Percentiles rank a stretch among this genome's conserved stretches.
These are phyloP conservation scores for Podospora sp. DNA, from an alignment of 495 filamentous ascomycete species.

Conservation along the genomic window DNA sequence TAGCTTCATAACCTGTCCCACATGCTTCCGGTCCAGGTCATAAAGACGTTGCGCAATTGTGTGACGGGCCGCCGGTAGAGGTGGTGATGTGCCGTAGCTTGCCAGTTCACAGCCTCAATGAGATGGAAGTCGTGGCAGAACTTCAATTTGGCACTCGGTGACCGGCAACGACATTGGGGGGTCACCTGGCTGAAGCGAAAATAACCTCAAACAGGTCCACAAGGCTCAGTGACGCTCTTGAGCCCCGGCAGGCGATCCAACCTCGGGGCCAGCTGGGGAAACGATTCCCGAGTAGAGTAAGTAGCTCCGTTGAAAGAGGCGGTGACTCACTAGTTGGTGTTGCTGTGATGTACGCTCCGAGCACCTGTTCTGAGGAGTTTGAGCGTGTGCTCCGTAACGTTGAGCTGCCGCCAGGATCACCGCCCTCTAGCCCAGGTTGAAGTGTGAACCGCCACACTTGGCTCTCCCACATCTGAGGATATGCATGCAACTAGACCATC, in stretches of 20 bases:
- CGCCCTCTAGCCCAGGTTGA: neutral
- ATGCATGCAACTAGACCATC: neutral
- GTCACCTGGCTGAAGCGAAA: neutral
- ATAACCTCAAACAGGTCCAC: neutral
- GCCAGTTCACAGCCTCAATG: constrained; percentile 11
- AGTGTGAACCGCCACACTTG: neutral
- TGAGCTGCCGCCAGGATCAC: neutral
- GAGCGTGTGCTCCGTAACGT: neutral
- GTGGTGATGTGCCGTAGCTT: neutral
- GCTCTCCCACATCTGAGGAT: neutral
- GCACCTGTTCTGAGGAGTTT: neutral
- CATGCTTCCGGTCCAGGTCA: neutral
- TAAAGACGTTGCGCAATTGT: neutral
- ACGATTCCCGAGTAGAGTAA: neutral
- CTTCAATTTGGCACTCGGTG: neutral
- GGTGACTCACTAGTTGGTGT: constrained; percentile 4
- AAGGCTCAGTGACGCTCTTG: neutral
- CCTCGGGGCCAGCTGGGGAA: neutral
- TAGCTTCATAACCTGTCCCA: constrained; percentile 9
- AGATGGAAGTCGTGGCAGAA: neutral
- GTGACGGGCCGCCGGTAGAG: neutral
- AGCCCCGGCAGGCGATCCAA: neutral
- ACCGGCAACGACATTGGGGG: neutral
- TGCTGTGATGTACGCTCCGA: neutral
- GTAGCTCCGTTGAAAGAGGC: neutral